A percentile compares a stretch with the other conserved stretches of the same genome.
Conservation (phyloP, 2,329 filamentous ascomycete species). For the Neoscytalidium dimidiatum region DNA sequence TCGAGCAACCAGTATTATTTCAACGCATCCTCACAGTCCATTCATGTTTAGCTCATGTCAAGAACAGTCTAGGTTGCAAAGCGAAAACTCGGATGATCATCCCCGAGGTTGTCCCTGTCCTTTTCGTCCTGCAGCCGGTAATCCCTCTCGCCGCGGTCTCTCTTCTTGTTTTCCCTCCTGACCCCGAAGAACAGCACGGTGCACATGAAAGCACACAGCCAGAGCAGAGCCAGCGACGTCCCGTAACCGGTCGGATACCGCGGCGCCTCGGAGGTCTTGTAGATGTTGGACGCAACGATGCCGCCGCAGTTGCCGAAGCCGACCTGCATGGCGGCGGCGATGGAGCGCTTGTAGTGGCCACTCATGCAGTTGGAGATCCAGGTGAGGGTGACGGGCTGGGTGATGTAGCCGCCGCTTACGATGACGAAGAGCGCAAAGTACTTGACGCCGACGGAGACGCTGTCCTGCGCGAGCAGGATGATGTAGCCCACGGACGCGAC, state of each 20-base stretch:
- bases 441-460: slow-evolving; percentile 50
- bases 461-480: slow-evolving; percentile 43
- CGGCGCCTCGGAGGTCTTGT: slow-evolving; percentile 37
- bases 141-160: slow-evolving; percentile 51
- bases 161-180: slow-evolving; percentile 48
- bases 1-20: background rate
- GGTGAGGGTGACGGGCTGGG: slow-evolving; percentile 56
- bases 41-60: background rate
- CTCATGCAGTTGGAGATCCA: slow-evolving; percentile 61
- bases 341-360: slow-evolving; percentile 32
- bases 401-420: slow-evolving; percentile 56
- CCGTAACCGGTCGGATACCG: slow-evolving; percentile 41
- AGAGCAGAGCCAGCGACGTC: slow-evolving; percentile 42
- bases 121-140: slow-evolving; percentile 40
- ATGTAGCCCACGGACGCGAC: slow-evolving; percentile 43
- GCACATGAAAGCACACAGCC: slow-evolving; percentile 47
- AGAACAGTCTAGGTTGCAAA: slow-evolving; percentile 34
- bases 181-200: slow-evolving; percentile 44
- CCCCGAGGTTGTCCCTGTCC: slow-evolving; percentile 52
- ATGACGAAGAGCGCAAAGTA: slow-evolving; percentile 60
- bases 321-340: slow-evolving; percentile 34
- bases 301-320: slow-evolving; percentile 33
- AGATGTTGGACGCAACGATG: slow-evolving; percentile 37
- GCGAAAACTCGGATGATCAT: slow-evolving; percentile 54
- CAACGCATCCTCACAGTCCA: background rate